phyloP scores from a whole-genome alignment of 2,329 filamentous ascomycete species.

The Byssoonygena ceratinophila region DNA sequence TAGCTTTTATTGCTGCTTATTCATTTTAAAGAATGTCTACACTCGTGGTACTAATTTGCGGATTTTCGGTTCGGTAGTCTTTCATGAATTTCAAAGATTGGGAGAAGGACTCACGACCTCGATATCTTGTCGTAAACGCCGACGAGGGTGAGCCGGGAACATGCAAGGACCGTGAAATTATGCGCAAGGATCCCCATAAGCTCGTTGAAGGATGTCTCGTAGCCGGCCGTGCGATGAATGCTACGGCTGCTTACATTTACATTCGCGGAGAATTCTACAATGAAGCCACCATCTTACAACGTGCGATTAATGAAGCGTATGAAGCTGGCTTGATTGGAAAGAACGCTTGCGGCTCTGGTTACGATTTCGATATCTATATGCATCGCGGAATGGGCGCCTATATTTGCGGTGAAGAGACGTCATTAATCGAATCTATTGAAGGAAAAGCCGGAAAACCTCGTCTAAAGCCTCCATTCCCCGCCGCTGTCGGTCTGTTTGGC shows the following conservation, averaged over 20 bases:
- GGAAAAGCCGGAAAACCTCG: conserved; percentile 98
- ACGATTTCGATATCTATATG: conserved; percentile 94
- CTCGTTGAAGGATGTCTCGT: conserved; percentile 94
- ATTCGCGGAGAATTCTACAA: conserved; percentile 98
- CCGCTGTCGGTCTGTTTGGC: conserved; percentile 91
- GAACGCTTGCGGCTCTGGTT: conserved; percentile 93
- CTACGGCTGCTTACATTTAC: conserved; percentile 96
- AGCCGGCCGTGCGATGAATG: conserved; percentile 96
- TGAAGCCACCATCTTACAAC: conserved; percentile 85
- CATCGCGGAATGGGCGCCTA: conserved; percentile 97
- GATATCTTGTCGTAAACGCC: conserved; percentile 95
- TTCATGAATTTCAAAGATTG: conserved; percentile 99
- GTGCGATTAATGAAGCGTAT: conserved; percentile 96
- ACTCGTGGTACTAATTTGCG: conserved; percentile 9
- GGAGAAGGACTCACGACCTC: conserved; percentile 93
- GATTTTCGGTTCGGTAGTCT: conserved; percentile 48
- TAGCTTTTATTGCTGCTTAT: no score
- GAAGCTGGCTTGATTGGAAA: conserved; percentile 89
- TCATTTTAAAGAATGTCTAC: no score
- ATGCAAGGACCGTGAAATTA: conserved; percentile 99
- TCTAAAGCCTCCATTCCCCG: conserved; percentile 96
- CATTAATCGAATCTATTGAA: conserved; percentile 93
- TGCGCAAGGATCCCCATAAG: conserved; percentile 99
- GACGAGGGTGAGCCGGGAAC: conserved; percentile 98
- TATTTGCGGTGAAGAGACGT: conserved; percentile 96